These are phyloP conservation scores for Haemoproteus tartakovskyi DNA, from an alignment of 169 alveolate species.

Conservation along the genomic window DNA sequence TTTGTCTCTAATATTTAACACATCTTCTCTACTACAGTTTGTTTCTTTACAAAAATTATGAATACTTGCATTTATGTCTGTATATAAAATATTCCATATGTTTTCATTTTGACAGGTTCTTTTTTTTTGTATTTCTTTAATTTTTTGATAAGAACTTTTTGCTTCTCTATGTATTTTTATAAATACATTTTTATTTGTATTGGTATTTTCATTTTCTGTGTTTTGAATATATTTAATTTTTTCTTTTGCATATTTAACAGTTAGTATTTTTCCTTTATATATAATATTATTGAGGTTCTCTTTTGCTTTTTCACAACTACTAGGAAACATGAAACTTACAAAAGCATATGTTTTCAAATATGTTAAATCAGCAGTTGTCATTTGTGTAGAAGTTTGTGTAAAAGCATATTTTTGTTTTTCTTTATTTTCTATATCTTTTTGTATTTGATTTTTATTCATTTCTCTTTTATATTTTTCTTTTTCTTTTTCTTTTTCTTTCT, in stretches of 20 bases:
- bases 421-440: not conserved
- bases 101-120: slow-evolving; percentile 83
- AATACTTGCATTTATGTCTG: slow-evolving; percentile 91
- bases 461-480: not conserved
- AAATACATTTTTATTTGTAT: slow-evolving; percentile 62
- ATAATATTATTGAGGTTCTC: slow-evolving; percentile 40
- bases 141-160: slow-evolving; percentile 78
- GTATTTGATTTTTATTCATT: too few species aligned
- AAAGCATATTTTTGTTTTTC: not conserved
- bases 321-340: slow-evolving; percentile 55
- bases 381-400: not conserved
- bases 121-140: slow-evolving; percentile 78
- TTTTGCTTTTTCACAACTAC: slow-evolving; percentile 50
- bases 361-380: slow-evolving; percentile 16
- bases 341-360: slow-evolving; percentile 52
- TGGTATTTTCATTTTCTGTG: not conserved
- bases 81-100: slow-evolving; percentile 94
- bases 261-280: slow-evolving; percentile 74
- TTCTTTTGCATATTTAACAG: slow-evolving; percentile 70
- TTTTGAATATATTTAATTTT: slow-evolving; percentile 17
- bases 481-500: slow-evolving; percentile 7
- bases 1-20: slow-evolving; percentile 79
- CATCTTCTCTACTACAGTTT: slow-evolving; percentile 80
- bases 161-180: slow-evolving; percentile 75
- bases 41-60: slow-evolving; percentile 84